Conservation (phyloP, 2,329 filamentous ascomycete genomes). For the Macrophomina phaseolina region DNA sequence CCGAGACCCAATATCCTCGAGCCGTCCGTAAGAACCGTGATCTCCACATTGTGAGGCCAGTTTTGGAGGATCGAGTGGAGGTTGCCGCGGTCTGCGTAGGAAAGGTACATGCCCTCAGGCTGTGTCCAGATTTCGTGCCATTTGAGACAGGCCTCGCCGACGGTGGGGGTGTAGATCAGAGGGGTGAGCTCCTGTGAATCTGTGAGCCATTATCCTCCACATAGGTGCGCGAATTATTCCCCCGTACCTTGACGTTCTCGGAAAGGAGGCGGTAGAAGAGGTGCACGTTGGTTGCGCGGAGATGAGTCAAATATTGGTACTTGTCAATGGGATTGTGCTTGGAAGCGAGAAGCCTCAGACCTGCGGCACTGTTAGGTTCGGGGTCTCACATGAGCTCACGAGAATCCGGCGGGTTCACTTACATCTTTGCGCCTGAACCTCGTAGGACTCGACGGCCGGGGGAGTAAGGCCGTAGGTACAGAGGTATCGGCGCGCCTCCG, state of each 20-base stretch:
- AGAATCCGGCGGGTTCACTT: slow-evolving; percentile 31
- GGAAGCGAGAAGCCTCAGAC: slow-evolving; percentile 75
- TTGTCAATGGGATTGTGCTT: slow-evolving; percentile 77
- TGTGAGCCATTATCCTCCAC: slow-evolving; percentile 40
- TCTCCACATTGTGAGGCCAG: slow-evolving; percentile 94
- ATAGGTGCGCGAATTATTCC: neutral
- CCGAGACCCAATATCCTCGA: slow-evolving; percentile 91
- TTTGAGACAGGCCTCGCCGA: slow-evolving; percentile 94
- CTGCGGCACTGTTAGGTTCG: slow-evolving; percentile 46
- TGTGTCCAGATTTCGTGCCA: slow-evolving; percentile 96
- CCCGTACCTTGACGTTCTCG: slow-evolving; percentile 66
- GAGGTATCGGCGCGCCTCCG: slow-evolving; percentile 57
- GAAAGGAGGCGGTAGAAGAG: slow-evolving; percentile 83
- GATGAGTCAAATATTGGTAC: slow-evolving; percentile 78
- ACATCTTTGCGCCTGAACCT: slow-evolving; percentile 58
- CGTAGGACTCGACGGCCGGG: slow-evolving; percentile 56
- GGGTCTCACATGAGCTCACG: slow-evolving; percentile 16
- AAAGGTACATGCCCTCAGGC: slow-evolving; percentile 94
- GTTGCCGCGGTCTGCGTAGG: slow-evolving; percentile 90
- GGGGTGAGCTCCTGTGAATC: slow-evolving; percentile 72
- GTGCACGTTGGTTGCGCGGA: slow-evolving; percentile 78
- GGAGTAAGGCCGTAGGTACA: slow-evolving; percentile 60
- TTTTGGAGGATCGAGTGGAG: slow-evolving; percentile 88
- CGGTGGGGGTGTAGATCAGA: slow-evolving; percentile 85
- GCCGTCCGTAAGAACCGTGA: slow-evolving; percentile 95